Base-by-base conservation (phyloP, 2,329 filamentous ascomycete genomes). In the Phyllosticta citriasiana region DNA sequence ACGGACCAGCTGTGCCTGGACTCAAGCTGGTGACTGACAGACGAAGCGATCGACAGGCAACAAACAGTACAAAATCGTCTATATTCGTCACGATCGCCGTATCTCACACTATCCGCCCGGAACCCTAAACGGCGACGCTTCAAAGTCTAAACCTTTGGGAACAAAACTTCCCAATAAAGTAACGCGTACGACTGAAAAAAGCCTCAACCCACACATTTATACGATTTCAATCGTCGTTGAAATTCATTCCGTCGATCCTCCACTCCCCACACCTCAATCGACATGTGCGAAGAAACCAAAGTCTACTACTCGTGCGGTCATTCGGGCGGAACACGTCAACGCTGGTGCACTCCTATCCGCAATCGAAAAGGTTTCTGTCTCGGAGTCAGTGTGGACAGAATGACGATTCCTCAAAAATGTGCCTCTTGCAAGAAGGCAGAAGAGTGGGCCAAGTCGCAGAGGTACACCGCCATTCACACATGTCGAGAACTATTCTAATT, bases 41-140 rank as follows among this genome's bases (percentile, higher is more conserved):
- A 22, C 57, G 57, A 52, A 59, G 57, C 54, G 58, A 60, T 60
- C 58, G 58, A 60, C 58, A 60, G 58, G 58, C 58, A 55, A 16
- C 33, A 30, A 25, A 30, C 57, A 50, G 30, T 55, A 55, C 47
- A 59, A 55, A 52, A 30, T 33, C 26, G 25, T 52, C 22, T 24
- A 6, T 14, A 57, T 4, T 57, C 55, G 55, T 4, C 52, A 19
- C 24, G 33, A 14, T 27, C 52, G 6, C 24, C 33, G 12, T 16
- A 54, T 19, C 25, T 24, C 30, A 26, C 53, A 26, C 27, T 27
- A 16, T 40, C 22, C 53, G 58, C 30, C 24, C 57, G 47, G 9
- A 16, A 26, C 26, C 25, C 40, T 57, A 16, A 52, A 27, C 56
- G 57, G 51, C 52, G 5, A 25, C 8, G 14, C 27, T 50, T 26